Conservation (phyloP, 208 protist genomes). For the Plasmodiophora brassicae region DNA sequence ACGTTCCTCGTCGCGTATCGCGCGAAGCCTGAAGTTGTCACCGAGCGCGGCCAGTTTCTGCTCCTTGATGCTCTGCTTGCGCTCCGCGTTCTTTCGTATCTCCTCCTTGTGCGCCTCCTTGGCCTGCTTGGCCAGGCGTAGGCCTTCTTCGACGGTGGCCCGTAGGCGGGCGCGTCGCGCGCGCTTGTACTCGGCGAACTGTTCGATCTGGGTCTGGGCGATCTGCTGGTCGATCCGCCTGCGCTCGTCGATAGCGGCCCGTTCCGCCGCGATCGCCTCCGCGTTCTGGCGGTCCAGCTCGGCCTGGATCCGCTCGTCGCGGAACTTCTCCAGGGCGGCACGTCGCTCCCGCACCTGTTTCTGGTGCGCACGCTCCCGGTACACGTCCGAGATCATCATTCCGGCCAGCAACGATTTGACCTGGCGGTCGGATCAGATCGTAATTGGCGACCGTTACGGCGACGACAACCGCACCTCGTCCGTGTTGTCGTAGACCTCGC, state of each 20-base stretch:
- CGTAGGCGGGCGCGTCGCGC: background rate
- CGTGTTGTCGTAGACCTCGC: background rate
- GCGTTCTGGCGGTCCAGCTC: background rate
- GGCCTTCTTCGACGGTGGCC: background rate
- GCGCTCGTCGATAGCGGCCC: background rate
- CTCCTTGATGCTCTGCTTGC: background rate
- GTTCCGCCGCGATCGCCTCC: background rate
- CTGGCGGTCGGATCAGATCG: background rate
- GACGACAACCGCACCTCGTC: background rate
- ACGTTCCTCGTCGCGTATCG: background rate
- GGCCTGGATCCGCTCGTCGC: background rate
- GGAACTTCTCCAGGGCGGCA: background rate
- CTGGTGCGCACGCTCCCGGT: background rate
- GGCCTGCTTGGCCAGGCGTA: background rate
- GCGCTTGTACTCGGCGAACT: background rate
- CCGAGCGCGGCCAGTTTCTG: background rate
- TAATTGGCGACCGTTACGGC: background rate
- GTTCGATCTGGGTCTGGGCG: background rate
- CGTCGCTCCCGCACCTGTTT: background rate
- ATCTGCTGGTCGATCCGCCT: background rate
- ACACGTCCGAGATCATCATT: background rate
- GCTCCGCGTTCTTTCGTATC: background rate
- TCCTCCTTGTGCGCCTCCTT: background rate
- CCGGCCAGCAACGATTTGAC: constrained; percentile 15
- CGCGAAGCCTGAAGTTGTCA: background rate